Evolutionary conservation across 2,329 filamentous ascomycete genomes (phyloP).

Genomic region (Neonectria punicea): DNA sequence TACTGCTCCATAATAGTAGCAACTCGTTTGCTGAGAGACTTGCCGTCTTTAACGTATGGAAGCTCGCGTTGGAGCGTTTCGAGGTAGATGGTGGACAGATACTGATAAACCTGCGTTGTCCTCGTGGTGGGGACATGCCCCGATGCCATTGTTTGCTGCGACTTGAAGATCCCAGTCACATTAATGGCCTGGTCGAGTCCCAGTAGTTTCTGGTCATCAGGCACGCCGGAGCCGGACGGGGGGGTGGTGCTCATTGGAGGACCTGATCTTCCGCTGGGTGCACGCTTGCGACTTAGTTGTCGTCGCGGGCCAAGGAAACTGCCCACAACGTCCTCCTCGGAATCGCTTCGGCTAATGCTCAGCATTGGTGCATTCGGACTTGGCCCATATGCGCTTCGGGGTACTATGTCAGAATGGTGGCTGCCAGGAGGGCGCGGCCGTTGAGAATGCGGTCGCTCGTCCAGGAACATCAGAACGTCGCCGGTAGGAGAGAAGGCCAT

Average conservation of each 20-base stretch:
- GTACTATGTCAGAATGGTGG: slow-evolving; percentile 48
- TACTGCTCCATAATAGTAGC: slow-evolving; percentile 64
- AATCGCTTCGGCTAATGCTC: slow-evolving; percentile 70
- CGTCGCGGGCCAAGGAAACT: slow-evolving; percentile 66
- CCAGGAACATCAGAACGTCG: slow-evolving; percentile 70
- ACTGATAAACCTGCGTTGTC: slow-evolving; percentile 64
- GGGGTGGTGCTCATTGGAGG: slow-evolving; percentile 65
- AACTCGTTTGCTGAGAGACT: slow-evolving; percentile 59
- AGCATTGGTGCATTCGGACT: slow-evolving; percentile 62
- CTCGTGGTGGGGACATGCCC: slow-evolving; percentile 65
- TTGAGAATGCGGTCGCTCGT: slow-evolving; percentile 62
- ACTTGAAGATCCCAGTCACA: slow-evolving; percentile 65
- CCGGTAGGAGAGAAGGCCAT: slow-evolving; percentile 70
- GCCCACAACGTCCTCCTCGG: slow-evolving; percentile 71
- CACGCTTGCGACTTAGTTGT: slow-evolving; percentile 53
- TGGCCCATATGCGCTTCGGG: slow-evolving; percentile 58
- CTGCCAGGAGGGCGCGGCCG: slow-evolving; percentile 55
- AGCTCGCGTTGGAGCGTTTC: slow-evolving; percentile 62
- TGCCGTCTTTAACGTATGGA: slow-evolving; percentile 52
- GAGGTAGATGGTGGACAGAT: slow-evolving; percentile 66
- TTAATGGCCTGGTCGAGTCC: slow-evolving; percentile 68
- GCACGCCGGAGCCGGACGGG: slow-evolving; percentile 51
- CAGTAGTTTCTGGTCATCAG: slow-evolving; percentile 55
- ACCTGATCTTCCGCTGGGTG: slow-evolving; percentile 54
- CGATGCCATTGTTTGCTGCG: slow-evolving; percentile 72